Percentiles rank a stretch among this genome's conserved stretches.
Evolutionary conservation across 2,329 filamentous ascomycete genomes (phyloP).

Genomic region (Phyllosticta citribraziliensis): DNA sequence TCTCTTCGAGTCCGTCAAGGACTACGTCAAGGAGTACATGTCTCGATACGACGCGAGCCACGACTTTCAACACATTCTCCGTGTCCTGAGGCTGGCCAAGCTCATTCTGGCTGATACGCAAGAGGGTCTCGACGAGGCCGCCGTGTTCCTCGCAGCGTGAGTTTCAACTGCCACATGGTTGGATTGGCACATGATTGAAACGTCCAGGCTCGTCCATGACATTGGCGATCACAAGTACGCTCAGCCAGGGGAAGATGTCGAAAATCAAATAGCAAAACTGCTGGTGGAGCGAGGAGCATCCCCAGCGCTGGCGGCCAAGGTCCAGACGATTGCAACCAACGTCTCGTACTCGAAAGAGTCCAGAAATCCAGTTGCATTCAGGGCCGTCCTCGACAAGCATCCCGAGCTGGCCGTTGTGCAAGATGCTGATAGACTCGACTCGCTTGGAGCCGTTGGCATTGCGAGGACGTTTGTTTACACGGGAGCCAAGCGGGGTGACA

Average conservation of each 20-base stretch:
- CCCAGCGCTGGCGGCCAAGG: conserved; percentile 48
- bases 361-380: conserved; percentile 51
- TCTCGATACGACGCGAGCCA: conserved; percentile 53
- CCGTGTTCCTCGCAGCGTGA: conserved; percentile 56
- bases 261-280: conserved; percentile 46
- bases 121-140: conserved; percentile 39
- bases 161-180: conserved; percentile 1
- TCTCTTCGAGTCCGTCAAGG: conserved; percentile 22
- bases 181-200: conserved; percentile 13
- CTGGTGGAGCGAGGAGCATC: conserved; percentile 49
- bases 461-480: conserved; percentile 69
- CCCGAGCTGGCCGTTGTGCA: conserved; percentile 80
- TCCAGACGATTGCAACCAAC: conserved; percentile 63
- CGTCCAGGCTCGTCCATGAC: conserved; percentile 59
- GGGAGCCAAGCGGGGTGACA: conserved; percentile 45
- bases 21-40: conserved; percentile 27
- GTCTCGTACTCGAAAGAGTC: conserved; percentile 72
- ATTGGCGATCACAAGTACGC: conserved; percentile 78
- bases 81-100: conserved; percentile 65
- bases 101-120: conserved; percentile 48
- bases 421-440: conserved; percentile 87
- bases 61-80: conserved; percentile 74
- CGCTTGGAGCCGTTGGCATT: conserved; percentile 78
- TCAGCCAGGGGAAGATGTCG: conserved; percentile 43
- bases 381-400: conserved; percentile 50